These are phyloP conservation scores for Erigeron philadelphicus DNA, from an alignment of 140 eudicot genomes.

Conservation along the genomic window DNA sequence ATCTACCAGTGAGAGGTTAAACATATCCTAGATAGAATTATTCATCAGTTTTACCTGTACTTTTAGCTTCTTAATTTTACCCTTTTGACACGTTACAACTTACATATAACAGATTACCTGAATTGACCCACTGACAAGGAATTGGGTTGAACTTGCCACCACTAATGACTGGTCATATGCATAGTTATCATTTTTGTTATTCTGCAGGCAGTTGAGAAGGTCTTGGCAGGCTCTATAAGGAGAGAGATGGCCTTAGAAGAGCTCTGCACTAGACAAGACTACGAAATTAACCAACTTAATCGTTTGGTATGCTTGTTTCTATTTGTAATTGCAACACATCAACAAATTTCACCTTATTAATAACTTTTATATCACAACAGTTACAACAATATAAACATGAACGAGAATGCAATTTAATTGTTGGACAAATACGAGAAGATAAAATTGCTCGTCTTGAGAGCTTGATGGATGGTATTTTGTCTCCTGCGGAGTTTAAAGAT, in stretches of 20 bases:
- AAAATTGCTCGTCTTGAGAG: constrained; percentile 87
- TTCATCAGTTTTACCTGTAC: no score
- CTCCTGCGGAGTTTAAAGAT: constrained; percentile 73
- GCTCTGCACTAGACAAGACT: constrained; percentile 60
- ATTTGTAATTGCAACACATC: constrained; percentile 16
- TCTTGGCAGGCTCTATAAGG: constrained; percentile 87
- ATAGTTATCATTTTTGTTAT: constrained; percentile 9
- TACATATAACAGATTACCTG: no score
- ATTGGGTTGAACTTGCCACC: constrained; percentile 5
- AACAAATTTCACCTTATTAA: constrained; percentile 2
- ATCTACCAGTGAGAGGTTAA: no score
- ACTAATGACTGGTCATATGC: background rate
- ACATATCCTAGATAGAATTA: no score
- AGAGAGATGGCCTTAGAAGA: constrained; percentile 97
- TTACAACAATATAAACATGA: constrained; percentile 92
- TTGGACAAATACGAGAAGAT: constrained; percentile 80
- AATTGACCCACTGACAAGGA: background rate
- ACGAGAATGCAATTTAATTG: constrained; percentile 84
- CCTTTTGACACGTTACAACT: no score
- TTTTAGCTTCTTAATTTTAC: no score
- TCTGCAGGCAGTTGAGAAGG: constrained; percentile 93
- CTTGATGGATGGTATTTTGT: constrained; percentile 87
- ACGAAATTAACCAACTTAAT: constrained; percentile 79
- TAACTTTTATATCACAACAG: constrained; percentile 37
- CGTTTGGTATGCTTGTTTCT: constrained; percentile 58